Base-by-base conservation (phyloP, 768 basidiomycete genomes). In the Hydnum rufescens region DNA sequence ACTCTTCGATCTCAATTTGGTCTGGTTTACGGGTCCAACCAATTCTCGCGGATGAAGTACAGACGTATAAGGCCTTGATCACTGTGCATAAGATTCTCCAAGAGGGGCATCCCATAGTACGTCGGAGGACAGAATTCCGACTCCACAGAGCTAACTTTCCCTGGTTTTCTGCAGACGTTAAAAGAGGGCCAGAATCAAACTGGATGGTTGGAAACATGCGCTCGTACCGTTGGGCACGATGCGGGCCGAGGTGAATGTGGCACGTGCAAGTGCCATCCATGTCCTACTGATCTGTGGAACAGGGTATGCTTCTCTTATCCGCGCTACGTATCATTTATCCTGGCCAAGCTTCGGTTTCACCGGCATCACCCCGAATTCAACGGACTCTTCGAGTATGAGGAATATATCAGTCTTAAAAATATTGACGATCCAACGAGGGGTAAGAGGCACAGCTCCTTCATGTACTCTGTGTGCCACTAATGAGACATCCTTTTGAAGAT, bases 361-460 rank as follows among this genome's bases (percentile, higher is more conserved):
- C 82, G 88, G 26, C 71, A 93, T 39, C 79, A 95, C 60, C 86
- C 88, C 2, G 95, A 97, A 64, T 99, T 99, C 70, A 97, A 97
- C 65, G 95, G 95, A 25, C 68, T 99, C 4, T 99, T 99, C 62
- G 95, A 99, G 66, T 99, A 99, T 60, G 92, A 97, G 62, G 95
- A 99, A 66, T 99, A 99, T 63, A 78, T 99, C 58, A 88, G 87
- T 23, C 69, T 99, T 61, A 93, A 95, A 66, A 89, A 88, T 23
- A 95, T 97, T 56, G 89, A 96, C 63, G 90, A 99, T 70, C 95
- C 5, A 96, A 97, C 64, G 93, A 99, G 70, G 95, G 95, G 93
- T 95, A 64, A 57, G 80, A 64, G 4, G 22, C 3, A 16, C 39
- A 29, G 25, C 42, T 50, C 49, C 49, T 51, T 29, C 29, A 51